Conservation (phyloP, 495 filamentous ascomycete genomes). For the Bacidia gigantensis region DNA sequence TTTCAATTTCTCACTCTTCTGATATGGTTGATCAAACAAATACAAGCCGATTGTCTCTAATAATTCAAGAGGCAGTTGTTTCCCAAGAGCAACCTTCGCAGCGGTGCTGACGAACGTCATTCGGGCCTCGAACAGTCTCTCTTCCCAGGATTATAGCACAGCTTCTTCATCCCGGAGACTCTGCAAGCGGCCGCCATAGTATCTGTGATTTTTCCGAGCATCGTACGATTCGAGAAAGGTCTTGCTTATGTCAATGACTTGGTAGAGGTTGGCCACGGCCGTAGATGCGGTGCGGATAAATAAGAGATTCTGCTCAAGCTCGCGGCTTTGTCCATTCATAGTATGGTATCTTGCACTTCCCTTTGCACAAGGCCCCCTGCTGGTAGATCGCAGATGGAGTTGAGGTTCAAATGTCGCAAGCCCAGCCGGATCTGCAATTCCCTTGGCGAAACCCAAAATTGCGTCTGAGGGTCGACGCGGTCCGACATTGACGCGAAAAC, state of each 20-base stretch:
- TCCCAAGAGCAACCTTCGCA: neutral
- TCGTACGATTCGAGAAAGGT: neutral
- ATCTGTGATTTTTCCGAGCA: neutral
- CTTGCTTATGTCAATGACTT: neutral
- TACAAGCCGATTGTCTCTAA: neutral
- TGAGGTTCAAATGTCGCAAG: too few relatives aligned
- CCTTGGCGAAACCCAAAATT: too few relatives aligned
- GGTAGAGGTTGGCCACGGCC: conserved; percentile 4
- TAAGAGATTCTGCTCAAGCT: neutral
- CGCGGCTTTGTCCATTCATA: neutral
- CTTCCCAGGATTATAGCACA: neutral
- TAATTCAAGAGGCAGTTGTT: neutral
- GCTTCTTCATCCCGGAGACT: neutral
- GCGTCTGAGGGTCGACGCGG: too few relatives aligned
- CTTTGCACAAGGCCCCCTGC: too few relatives aligned
- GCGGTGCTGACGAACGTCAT: neutral
- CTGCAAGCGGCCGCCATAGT: neutral
- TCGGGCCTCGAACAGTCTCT: neutral
- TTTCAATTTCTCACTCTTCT: too few relatives aligned
- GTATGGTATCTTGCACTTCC: too few relatives aligned
- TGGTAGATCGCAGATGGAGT: too few relatives aligned
- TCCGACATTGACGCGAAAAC: neutral
- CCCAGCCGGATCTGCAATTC: too few relatives aligned
- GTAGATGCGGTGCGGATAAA: conserved; percentile 10
- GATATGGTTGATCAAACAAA: too few relatives aligned